Percentiles rank a stretch among this genome's conserved stretches.
Conservation (phyloP, 352 stramenopile genomes). For the Phytophthora fragariaefolia region DNA sequence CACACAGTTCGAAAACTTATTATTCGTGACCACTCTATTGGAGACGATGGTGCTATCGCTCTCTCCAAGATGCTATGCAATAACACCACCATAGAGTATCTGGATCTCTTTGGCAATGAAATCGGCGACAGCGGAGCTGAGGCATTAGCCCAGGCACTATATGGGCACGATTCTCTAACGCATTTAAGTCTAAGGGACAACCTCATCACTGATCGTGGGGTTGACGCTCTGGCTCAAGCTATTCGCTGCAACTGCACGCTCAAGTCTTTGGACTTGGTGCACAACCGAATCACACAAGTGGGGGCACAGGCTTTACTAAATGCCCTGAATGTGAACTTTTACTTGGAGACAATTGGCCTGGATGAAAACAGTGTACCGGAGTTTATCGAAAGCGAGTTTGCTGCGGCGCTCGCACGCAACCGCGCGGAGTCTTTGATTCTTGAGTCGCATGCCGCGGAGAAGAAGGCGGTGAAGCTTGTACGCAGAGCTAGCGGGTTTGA, state of each 20-base stretch:
- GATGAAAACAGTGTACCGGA: conserved; percentile 59
- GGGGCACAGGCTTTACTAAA: conserved; percentile 60
- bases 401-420: conserved; percentile 59
- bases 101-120: conserved; percentile 74
- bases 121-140: conserved; percentile 71
- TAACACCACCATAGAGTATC: conserved; percentile 71
- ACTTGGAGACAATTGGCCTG: conserved; percentile 68
- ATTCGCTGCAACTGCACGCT: conserved; percentile 71
- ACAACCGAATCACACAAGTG: conserved; percentile 61
- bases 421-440: conserved; percentile 47
- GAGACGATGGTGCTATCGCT: conserved; percentile 62
- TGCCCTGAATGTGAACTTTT: conserved; percentile 68
- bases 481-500: conserved; percentile 35
- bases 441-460: conserved; percentile 53
- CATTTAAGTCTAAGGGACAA: conserved; percentile 68
- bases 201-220: conserved; percentile 64
- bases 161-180: conserved; percentile 72
- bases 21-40: conserved; percentile 74
- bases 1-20: conserved; percentile 66
- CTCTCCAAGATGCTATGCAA: conserved; percentile 76
- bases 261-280: conserved; percentile 62
- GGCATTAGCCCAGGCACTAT: conserved; percentile 68
- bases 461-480: conserved; percentile 49
- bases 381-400: conserved; percentile 55
- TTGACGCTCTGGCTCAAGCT: conserved; percentile 54